These are phyloP conservation scores for Trametes cingulata DNA, from an alignment of 768 basidiomycete genomes.

Conservation along the genomic window DNA sequence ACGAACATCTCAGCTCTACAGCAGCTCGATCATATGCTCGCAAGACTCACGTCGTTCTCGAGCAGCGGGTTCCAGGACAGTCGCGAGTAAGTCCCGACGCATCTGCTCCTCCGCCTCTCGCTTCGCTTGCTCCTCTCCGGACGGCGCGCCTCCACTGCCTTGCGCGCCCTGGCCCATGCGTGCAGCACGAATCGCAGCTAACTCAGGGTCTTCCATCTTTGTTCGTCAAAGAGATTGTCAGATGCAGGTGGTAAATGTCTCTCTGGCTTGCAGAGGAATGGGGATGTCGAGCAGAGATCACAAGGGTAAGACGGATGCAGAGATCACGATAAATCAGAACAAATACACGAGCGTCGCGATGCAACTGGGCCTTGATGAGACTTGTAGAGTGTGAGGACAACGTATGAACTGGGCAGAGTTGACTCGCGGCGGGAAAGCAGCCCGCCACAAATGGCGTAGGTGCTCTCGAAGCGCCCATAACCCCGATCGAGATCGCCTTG, in stretches of 20 bases:
- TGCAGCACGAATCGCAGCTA: constrained; percentile 47
- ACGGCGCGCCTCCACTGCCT: constrained; percentile 28
- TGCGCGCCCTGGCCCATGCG: constrained; percentile 43
- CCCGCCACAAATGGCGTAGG: neutral
- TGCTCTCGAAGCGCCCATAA: neutral
- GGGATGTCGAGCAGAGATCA: neutral
- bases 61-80: constrained; percentile 74
- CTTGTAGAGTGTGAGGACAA: neutral
- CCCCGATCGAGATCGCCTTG: neutral
- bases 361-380: neutral
- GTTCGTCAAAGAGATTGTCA: neutral
- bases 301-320: neutral
- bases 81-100: constrained; percentile 74
- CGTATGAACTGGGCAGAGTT: neutral
- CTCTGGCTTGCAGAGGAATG: neutral
- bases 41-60: constrained; percentile 68
- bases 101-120: constrained; percentile 70
- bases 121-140: constrained; percentile 55
- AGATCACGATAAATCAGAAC: neutral
- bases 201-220: constrained; percentile 39
- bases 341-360: neutral
- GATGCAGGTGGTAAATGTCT: neutral
- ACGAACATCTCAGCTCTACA: neutral
- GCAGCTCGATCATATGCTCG: constrained; percentile 1
- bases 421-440: constrained; percentile 13